These are phyloP conservation scores for Claviceps pusilla DNA, from an alignment of 2,329 filamentous ascomycete species.

Conservation along the genomic window DNA sequence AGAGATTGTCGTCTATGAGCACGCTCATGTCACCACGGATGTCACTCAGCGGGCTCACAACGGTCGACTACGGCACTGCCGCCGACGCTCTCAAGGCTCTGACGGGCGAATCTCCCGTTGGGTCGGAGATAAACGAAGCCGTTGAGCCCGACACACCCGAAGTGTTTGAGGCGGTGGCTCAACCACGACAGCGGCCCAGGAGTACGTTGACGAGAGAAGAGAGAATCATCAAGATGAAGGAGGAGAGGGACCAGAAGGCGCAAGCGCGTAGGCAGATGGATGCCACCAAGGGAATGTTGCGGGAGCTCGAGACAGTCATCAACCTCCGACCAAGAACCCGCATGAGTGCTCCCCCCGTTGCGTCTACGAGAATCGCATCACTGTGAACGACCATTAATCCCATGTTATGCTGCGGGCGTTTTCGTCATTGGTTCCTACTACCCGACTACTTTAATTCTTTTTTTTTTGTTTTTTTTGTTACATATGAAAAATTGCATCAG, in stretches of 20 bases:
- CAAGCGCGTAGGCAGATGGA: constrained; percentile 59
- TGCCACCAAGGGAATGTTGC: constrained; percentile 76
- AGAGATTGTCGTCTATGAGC: constrained; percentile 49
- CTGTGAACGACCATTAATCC: constrained; percentile 18
- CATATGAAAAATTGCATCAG: not conserved
- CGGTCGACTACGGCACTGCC: constrained; percentile 37
- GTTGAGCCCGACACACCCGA: constrained; percentile 56
- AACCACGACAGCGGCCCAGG: constrained; percentile 42
- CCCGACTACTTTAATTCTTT: not conserved
- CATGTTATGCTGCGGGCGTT: not conserved
- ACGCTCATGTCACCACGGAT: constrained; percentile 41
- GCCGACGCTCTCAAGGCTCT: constrained; percentile 58
- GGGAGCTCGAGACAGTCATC: constrained; percentile 85
- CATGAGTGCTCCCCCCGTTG: constrained; percentile 18
- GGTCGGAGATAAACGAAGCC: constrained; percentile 35
- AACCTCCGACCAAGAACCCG: constrained; percentile 31
- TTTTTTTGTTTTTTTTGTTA: not conserved
- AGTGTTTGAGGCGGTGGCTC: constrained; percentile 80
- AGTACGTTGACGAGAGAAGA: constrained; percentile 70
- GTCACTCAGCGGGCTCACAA: constrained; percentile 53
- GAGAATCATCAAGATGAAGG: constrained; percentile 71
- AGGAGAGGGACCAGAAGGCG: constrained; percentile 65
- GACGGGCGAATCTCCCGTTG: constrained; percentile 51
- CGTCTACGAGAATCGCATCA: constrained; percentile 20
- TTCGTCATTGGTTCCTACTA: not conserved